Conservation (phyloP, 2,329 filamentous ascomycete species). For the Cytospora chrysosperma region DNA sequence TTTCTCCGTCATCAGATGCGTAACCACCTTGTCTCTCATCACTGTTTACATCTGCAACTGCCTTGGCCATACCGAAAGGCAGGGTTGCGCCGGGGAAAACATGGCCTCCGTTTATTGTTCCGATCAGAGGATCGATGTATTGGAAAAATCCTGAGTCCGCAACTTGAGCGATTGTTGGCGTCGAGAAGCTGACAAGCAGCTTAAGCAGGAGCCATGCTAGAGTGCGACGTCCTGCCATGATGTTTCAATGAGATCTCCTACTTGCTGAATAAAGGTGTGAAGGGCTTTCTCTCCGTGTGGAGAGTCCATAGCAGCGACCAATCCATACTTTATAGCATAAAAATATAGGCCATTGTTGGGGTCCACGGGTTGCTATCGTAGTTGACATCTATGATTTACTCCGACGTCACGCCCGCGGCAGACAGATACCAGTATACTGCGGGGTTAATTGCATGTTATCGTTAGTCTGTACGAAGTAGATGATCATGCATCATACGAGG, state of each 20-base stretch:
- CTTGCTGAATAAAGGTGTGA: no score
- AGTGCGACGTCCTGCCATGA: background rate
- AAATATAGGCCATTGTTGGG: no score
- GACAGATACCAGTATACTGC: background rate
- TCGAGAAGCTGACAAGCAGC: background rate
- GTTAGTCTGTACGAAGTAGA: background rate
- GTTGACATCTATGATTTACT: background rate
- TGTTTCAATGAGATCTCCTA: background rate
- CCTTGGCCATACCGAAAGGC: conserved; percentile 34
- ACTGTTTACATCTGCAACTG: conserved; percentile 30
- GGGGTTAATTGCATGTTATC: background rate
- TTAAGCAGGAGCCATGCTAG: background rate
- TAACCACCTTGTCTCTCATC: conserved; percentile 31
- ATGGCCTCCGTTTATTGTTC: conserved; percentile 32
- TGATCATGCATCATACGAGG: background rate
- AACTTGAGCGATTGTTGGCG: conserved; percentile 3
- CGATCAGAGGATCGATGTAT: conserved; percentile 31
- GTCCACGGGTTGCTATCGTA: no score
- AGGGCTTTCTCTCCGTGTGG: no score
- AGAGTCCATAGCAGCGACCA: no score
- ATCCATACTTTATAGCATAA: background rate
- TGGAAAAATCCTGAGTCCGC: background rate
- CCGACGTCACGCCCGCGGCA: background rate
- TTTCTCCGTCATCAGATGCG: conserved; percentile 29
- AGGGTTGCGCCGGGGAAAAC: conserved; percentile 33